phyloP scores from a whole-genome alignment of 1,284 basidiomycete genomes.

The Naganishia albida region DNA sequence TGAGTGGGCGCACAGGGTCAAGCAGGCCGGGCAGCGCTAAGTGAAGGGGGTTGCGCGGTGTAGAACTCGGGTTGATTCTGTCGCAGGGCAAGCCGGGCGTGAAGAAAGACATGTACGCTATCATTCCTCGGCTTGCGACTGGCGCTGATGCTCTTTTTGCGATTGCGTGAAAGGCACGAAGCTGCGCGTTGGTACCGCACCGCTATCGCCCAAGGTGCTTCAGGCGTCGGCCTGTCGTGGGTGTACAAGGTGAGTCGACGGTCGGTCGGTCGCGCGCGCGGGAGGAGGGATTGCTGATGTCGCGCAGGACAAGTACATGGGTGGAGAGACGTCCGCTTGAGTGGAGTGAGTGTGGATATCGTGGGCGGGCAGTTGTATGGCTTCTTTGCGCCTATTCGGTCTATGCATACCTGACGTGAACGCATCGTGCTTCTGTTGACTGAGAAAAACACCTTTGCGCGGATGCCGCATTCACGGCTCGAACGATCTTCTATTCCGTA shows the following conservation, averaged over 20 bases:
- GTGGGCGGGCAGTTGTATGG: too few relatives aligned
- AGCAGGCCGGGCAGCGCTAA: background rate
- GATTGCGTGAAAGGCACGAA: conserved; percentile 39
- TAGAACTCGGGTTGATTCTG: conserved; percentile 37
- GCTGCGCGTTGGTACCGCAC: conserved; percentile 54
- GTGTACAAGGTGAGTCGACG: conserved; percentile 51
- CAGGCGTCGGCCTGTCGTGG: conserved; percentile 52
- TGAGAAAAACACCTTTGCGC: too few relatives aligned
- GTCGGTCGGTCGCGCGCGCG: background rate
- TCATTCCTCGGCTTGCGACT: background rate
- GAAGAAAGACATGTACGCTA: conserved; percentile 51
- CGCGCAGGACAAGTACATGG: conserved; percentile 41
- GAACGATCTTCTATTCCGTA: conserved; percentile 3
- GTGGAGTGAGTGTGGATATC: too few relatives aligned
- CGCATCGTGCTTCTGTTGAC: too few relatives aligned
- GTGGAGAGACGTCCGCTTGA: conserved; percentile 1
- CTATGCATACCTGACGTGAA: background rate
- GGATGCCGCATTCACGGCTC: too few relatives aligned
- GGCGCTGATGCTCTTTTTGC: background rate
- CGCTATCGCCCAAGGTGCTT: conserved; percentile 45
- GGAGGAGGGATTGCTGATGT: background rate
- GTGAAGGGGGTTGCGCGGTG: background rate
- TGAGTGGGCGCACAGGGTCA: conserved; percentile 36
- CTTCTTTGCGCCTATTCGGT: too few relatives aligned
- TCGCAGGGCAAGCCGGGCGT: conserved; percentile 49